These are phyloP conservation scores for Botryotinia calthae DNA, from an alignment of 2,329 filamentous ascomycete genomes.

Conservation along the genomic window DNA sequence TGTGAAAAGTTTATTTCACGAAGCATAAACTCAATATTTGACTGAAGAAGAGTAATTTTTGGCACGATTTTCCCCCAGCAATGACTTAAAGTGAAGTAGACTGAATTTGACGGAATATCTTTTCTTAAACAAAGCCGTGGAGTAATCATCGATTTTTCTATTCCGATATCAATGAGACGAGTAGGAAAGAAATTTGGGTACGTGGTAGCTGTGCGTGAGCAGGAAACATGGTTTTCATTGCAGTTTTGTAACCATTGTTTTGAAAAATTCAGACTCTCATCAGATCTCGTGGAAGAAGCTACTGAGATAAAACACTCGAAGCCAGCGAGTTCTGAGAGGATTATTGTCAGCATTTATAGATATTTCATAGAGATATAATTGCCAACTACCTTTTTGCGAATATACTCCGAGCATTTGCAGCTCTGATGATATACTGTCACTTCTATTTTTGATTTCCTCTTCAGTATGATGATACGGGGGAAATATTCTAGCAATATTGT, in stretches of 20 bases:
- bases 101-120: not conserved
- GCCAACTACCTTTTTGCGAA: not conserved
- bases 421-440: too few species aligned
- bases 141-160: not conserved
- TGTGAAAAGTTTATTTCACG: not conserved
- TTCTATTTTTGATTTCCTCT: too few species aligned
- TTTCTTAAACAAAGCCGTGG: not conserved
- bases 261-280: not conserved
- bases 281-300: not conserved
- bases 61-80: not conserved
- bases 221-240: not conserved
- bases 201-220: not conserved
- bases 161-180: not conserved
- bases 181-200: not conserved
- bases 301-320: not conserved
- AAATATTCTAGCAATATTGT: too few species aligned
- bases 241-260: not conserved
- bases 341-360: rapidly evolving
- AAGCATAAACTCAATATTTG: not conserved
- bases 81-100: not conserved
- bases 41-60: not conserved
- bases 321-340: not conserved
- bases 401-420: not conserved
- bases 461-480: too few species aligned
- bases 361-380: rapidly evolving